These are phyloP conservation scores for Cajanus cajan DNA, from an alignment of 306 rosid genomes.

Conservation along the genomic window DNA sequence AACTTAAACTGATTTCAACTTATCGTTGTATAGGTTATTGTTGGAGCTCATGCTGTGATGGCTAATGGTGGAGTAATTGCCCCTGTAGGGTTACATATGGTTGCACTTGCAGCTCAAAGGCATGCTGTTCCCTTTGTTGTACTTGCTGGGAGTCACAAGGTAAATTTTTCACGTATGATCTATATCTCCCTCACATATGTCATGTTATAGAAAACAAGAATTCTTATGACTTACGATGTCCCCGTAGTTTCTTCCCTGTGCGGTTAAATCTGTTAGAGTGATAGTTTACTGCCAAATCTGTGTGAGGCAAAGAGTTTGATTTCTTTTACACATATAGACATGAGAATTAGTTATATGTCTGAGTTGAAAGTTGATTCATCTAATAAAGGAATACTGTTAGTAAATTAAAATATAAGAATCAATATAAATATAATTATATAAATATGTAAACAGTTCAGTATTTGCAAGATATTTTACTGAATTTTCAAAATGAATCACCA, in stretches of 20 bases:
- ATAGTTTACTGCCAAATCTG: neutral
- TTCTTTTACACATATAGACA: neutral
- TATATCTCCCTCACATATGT: conserved; percentile 7
- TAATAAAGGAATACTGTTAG: neutral
- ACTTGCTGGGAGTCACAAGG: conserved; percentile 99
- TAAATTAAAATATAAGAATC: neutral
- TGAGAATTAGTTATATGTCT: neutral
- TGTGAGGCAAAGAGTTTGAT: neutral
- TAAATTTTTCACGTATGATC: conserved; percentile 30
- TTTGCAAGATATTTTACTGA: neutral
- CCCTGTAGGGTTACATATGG: conserved; percentile 95
- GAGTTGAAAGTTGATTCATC: neutral
- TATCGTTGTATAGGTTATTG: conserved; percentile 70
- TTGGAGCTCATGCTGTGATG: conserved; percentile 99
- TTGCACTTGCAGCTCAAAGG: conserved; percentile 97
- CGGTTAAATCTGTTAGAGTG: conserved; percentile 4
- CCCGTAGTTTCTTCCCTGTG: neutral
- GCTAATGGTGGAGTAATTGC: conserved; percentile 97
- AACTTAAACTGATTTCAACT: conserved; percentile 27
- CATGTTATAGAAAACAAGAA: neutral
- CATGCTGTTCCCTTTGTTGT: conserved; percentile 99
- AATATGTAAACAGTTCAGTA: neutral
- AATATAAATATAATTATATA: neutral
- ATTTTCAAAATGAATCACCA: conserved; percentile 8
- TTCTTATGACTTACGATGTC: neutral